These are phyloP conservation scores for Lepiota venenata DNA, from an alignment of 768 basidiomycete species.

Conservation along the genomic window DNA sequence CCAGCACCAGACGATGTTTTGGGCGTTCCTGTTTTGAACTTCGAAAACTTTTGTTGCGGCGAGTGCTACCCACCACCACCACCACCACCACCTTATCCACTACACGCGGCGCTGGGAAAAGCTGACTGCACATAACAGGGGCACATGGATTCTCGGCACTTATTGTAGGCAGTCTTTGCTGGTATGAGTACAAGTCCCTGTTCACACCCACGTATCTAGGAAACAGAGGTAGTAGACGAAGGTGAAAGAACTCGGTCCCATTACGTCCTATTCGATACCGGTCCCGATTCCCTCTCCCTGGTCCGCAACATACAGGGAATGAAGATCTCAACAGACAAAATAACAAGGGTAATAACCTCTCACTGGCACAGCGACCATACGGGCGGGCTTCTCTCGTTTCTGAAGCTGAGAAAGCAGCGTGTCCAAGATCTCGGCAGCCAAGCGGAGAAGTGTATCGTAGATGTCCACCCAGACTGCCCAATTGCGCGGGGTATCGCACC, in stretches of 20 bases:
- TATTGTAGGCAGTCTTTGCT: conserved; percentile 45
- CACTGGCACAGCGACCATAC: conserved; percentile 82
- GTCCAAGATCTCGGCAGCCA: background rate
- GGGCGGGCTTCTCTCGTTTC: conserved; percentile 67
- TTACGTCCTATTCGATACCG: conserved; percentile 79
- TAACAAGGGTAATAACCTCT: conserved; percentile 68
- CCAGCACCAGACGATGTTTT: conserved; percentile 40
- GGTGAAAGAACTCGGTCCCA: background rate
- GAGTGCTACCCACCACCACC: conserved; percentile 6
- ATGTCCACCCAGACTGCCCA: conserved; percentile 78
- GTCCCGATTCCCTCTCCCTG: conserved; percentile 73
- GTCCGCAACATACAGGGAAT: conserved; percentile 68
- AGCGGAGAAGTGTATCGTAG: conserved; percentile 45
- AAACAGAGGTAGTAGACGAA: conserved; percentile 4
- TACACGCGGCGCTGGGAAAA: background rate
- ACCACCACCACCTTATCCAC: background rate
- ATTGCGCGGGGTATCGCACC: conserved; percentile 70
- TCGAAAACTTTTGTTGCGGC: conserved; percentile 67
- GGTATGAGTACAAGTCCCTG: background rate
- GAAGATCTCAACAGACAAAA: conserved; percentile 45
- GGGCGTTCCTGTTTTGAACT: conserved; percentile 63
- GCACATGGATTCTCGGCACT: conserved; percentile 85
- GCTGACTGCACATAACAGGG: conserved; percentile 32
- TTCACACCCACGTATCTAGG: background rate
- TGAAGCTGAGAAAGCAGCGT: conserved; percentile 37